phyloP scores from a whole-genome alignment of 257 asterid genomes.

The Solanum megistacrolobum region DNA sequence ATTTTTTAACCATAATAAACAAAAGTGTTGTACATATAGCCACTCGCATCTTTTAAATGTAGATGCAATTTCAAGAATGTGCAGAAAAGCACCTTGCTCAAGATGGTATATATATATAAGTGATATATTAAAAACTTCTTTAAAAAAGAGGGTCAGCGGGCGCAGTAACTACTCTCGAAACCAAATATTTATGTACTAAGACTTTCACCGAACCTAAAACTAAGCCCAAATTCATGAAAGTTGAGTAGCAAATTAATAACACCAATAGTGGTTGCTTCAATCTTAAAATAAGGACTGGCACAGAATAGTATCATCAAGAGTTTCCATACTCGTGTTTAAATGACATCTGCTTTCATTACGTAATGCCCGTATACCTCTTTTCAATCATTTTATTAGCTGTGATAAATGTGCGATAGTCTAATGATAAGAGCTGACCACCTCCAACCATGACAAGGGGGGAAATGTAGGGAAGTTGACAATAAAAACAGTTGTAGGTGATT shows the following conservation, averaged over 20 bases:
- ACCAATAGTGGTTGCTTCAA: neutral
- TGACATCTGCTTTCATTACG: neutral
- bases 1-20: neutral
- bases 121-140: neutral
- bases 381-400: neutral
- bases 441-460: neutral
- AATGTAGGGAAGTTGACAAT: neutral
- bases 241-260: neutral
- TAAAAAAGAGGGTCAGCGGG: neutral
- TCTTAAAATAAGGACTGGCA: neutral
- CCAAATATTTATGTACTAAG: neutral
- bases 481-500: neutral
- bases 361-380: neutral
- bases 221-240: neutral
- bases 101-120: neutral
- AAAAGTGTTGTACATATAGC: neutral
- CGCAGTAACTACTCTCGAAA: neutral
- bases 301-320: neutral
- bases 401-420: neutral
- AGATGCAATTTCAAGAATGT: neutral
- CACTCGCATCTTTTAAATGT: neutral
- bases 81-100: neutral
- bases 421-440: neutral
- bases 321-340: neutral
- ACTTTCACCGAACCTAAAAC: neutral